Conservation (phyloP, 192 early-diverging fungal genomes). For the Gigaspora rosea region DNA sequence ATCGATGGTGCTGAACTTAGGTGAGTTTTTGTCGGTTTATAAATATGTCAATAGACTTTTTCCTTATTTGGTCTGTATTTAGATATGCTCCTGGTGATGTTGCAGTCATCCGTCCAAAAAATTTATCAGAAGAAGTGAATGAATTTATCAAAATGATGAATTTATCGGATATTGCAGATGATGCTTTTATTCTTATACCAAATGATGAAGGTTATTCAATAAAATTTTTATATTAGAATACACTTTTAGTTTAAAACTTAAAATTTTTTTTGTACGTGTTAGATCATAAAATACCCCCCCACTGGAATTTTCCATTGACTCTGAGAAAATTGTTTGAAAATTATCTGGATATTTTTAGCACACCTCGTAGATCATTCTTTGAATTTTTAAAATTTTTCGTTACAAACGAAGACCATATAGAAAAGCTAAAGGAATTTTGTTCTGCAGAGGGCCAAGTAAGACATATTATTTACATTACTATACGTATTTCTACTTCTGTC, state of each 20-base stretch:
- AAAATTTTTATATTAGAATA: neutral
- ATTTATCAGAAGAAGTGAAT: constrained; percentile 67
- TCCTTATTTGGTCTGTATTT: neutral
- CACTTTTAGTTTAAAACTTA: neutral
- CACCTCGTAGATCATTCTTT: constrained; percentile 90
- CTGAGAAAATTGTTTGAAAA: constrained; percentile 74
- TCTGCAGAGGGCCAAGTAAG: constrained; percentile 71
- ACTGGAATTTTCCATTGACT: constrained; percentile 59
- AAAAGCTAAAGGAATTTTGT: constrained; percentile 81
- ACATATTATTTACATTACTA: neutral
- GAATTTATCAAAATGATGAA: constrained; percentile 68
- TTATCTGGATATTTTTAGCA: constrained; percentile 83
- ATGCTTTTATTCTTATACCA: constrained; percentile 53
- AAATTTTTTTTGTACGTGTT: neutral
- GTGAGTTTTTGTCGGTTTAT: neutral
- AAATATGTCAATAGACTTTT: neutral
- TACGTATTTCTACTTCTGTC: neutral
- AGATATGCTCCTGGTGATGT: constrained; percentile 83
- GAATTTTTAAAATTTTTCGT: constrained; percentile 84
- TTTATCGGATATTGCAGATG: constrained; percentile 70
- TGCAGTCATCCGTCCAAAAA: constrained; percentile 73
- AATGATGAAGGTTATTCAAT: constrained; percentile 48
- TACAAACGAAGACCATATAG: constrained; percentile 62
- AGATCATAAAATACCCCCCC: constrained; percentile 55
- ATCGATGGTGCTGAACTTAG: constrained; percentile 36